phyloP scores from a whole-genome alignment of 2,329 filamentous ascomycete species.

The Rutstroemia sp. region DNA sequence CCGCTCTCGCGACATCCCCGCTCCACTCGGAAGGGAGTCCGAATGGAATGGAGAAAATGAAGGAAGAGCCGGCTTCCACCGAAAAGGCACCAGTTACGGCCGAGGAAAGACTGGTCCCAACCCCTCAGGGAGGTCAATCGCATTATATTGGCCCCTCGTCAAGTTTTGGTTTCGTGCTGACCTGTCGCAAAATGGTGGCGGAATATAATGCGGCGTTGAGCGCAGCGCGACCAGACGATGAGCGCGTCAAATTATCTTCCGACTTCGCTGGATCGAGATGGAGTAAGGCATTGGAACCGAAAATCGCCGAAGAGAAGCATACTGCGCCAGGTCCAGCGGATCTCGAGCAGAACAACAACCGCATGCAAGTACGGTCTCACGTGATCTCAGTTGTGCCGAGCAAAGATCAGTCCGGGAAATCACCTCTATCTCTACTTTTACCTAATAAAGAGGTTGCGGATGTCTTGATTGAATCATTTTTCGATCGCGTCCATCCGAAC shows the following conservation, averaged over 20 bases:
- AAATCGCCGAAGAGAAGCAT: slow-evolving; percentile 19
- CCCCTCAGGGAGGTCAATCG: slow-evolving; percentile 19
- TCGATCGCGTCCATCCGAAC: slow-evolving; percentile 33
- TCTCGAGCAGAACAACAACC: slow-evolving; percentile 5
- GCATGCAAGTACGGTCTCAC: background rate
- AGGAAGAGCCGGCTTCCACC: background rate
- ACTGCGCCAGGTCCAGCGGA: slow-evolving; percentile 1
- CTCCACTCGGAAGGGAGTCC: slow-evolving; percentile 8
- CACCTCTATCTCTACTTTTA: slow-evolving; percentile 23
- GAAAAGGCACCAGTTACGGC: slow-evolving; percentile 14
- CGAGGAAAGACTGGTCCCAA: slow-evolving; percentile 23
- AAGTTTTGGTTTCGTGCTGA: slow-evolving; percentile 27
- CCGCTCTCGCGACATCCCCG: slow-evolving; percentile 13
- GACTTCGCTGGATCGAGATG: slow-evolving; percentile 25
- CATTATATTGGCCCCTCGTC: slow-evolving; percentile 29
- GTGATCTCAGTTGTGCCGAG: background rate
- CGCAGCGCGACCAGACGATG: slow-evolving; percentile 19
- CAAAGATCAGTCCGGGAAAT: slow-evolving; percentile 13
- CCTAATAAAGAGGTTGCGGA: slow-evolving; percentile 33
- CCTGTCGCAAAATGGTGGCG: slow-evolving; percentile 25
- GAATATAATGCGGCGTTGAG: slow-evolving; percentile 23
- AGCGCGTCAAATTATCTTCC: slow-evolving; percentile 20
- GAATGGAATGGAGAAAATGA: background rate
- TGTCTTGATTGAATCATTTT: slow-evolving; percentile 33
- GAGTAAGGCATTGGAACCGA: slow-evolving; percentile 27